Base-by-base conservation (phyloP, 164 flowering plant species). In the Macadamia tetraphylla region DNA sequence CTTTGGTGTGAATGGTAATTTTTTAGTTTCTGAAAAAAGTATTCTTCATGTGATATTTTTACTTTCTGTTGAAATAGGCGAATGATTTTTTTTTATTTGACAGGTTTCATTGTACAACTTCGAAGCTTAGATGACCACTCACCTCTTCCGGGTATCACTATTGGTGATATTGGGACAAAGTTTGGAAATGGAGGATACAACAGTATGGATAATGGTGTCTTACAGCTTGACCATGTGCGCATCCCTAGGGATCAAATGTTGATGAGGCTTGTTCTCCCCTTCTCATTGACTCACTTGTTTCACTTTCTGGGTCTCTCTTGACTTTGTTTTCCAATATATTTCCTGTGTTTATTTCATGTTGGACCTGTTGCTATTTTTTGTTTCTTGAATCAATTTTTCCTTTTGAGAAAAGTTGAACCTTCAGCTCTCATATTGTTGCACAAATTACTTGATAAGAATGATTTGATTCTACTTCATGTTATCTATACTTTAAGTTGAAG, bases 121-220 rank as follows among this genome's bases (percentile, higher is more conserved):
- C 76, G 98, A 67, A 89, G 94, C 71, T 83, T 92, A 80, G 95
- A 92, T 65, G 96, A 95, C 74, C 99, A 95, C 73, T 75, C 68
- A 52, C 91, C 98, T 73, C 95, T 92, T 71, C 94, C 95, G 3
- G 96, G 97, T 46, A 86, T 95, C 49, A 92, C 97, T 0, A 67
- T 95, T 71, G 99, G 95, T 72, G 99, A 95, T 81, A 88, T 95
- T 76, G 99, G 99, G 55, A 85, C 78, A 86, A 95, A 95, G 76
- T 95, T 95, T 83, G 99, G 99, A 71, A 95, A 80, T 87, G 98
- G 93, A 64, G 97, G 94, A 48, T 92, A 89, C 78, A 95, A 95
- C 74, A 81, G 86, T 68, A 86, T 89, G 98, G 99, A 95, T 81
- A 92, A 95, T 82, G 97, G 99, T 40, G 88, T 95, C 56, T 62